Percentiles rank a stretch among this genome's conserved stretches.
Evolutionary conservation across 2,329 filamentous ascomycete species (phyloP).

Genomic region (Cladosporium sp.): DNA sequence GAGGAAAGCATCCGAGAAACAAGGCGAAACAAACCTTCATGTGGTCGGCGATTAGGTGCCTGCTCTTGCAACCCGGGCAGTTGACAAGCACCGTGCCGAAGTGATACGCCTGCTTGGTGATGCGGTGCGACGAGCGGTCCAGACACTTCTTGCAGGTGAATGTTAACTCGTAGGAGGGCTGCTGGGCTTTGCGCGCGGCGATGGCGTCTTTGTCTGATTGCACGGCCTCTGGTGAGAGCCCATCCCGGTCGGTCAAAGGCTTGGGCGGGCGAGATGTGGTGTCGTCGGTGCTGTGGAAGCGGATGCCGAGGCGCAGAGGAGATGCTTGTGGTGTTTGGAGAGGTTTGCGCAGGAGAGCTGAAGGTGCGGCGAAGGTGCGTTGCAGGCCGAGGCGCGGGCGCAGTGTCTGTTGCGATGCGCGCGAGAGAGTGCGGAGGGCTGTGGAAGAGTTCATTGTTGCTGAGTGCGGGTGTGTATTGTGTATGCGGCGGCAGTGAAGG

Average conservation of each 20-base stretch:
- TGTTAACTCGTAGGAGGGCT: conserved; percentile 74
- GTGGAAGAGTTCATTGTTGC: conserved; percentile 11
- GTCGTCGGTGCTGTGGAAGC: conserved; percentile 9
- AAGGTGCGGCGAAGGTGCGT: conserved; percentile 15
- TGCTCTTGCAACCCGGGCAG: conserved; percentile 77
- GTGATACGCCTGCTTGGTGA: conserved; percentile 95
- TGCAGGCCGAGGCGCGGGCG: conserved; percentile 24
- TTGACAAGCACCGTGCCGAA: conserved; percentile 80
- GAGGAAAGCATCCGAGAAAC: neutral
- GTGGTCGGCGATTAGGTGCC: conserved; percentile 90
- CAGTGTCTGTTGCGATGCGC: conserved; percentile 28
- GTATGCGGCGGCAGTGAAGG: neutral
- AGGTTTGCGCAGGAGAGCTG: conserved; percentile 11
- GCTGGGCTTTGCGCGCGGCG: conserved; percentile 37
- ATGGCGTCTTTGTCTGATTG: conserved; percentile 27
- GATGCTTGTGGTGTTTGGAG: conserved; percentile 13
- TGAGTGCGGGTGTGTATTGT: neutral
- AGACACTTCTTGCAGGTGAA: conserved; percentile 84
- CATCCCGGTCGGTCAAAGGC: conserved; percentile 26
- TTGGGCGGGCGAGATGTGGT: conserved; percentile 13
- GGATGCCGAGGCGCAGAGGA: conserved; percentile 1
- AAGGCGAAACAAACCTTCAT: conserved; percentile 49
- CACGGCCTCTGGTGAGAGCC: conserved; percentile 13
- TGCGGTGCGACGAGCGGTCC: conserved; percentile 70
- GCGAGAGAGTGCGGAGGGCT: conserved; percentile 30